phyloP scores from a whole-genome alignment of 179 eudicot species.

The Corrigiola litoralis region DNA sequence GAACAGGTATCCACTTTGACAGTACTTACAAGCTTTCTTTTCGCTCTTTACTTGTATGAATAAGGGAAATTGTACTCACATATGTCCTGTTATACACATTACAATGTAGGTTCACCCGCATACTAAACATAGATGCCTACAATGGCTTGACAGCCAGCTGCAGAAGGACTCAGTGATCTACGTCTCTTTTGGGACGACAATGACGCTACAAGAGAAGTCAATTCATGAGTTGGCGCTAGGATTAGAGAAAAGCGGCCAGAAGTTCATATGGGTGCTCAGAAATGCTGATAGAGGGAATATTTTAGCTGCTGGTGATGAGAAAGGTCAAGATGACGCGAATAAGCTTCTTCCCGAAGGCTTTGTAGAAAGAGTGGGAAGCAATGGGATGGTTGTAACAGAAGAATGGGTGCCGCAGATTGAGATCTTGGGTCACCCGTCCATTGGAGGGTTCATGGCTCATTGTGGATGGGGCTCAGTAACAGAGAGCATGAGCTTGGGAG shows the following conservation, averaged over 20 bases:
- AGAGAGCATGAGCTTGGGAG: conserved; percentile 12
- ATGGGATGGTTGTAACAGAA: conserved; percentile 36
- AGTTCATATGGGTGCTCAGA: conserved; percentile 51
- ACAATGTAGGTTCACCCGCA: not conserved
- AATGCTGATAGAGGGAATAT: conserved; percentile 40
- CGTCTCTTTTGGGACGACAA: conserved; percentile 53
- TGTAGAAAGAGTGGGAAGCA: conserved; percentile 34
- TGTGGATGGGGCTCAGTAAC: conserved; percentile 60
- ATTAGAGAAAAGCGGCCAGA: conserved; percentile 33
- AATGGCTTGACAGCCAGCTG: conserved; percentile 54
- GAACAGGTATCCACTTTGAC: not conserved
- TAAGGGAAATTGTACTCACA: too few species aligned
- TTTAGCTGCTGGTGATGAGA: not conserved
- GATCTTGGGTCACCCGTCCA: conserved; percentile 44
- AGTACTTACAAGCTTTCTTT: not conserved
- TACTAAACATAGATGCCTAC: conserved; percentile 24
- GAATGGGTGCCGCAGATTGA: conserved; percentile 68
- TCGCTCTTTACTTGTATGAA: too few species aligned
- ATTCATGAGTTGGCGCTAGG: conserved; percentile 40
- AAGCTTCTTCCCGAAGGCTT: conserved; percentile 35
- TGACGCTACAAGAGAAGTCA: conserved; percentile 26
- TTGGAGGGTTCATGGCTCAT: conserved; percentile 62
- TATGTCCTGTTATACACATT: not conserved
- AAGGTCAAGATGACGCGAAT: not conserved
- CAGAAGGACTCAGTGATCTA: conserved; percentile 34